Evolutionary conservation across 192 early-diverging fungal species (phyloP).

Genomic region (Phlyctochytrium arcticum): DNA sequence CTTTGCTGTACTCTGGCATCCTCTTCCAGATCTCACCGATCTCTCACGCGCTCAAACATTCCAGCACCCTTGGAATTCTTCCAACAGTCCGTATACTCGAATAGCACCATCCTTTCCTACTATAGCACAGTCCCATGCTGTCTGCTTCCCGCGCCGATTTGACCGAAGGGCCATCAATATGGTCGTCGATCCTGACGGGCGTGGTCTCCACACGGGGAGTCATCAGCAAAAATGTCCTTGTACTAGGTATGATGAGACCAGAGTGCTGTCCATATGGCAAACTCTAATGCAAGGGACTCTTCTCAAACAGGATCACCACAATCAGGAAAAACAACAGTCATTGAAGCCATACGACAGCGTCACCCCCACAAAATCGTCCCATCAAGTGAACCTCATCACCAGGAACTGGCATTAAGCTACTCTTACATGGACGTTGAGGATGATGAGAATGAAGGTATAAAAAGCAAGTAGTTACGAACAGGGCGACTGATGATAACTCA

Average conservation of each 20-base stretch:
- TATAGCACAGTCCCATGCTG: no score
- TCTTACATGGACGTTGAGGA: conserved; percentile 81
- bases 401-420: conserved; percentile 73
- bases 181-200: conserved; percentile 74
- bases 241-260: conserved; percentile 65
- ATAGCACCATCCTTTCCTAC: no score
- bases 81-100: no score
- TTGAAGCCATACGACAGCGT: conserved; percentile 51
- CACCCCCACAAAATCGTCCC: conserved; percentile 44
- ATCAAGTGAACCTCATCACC: conserved; percentile 42
- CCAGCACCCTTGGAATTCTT: no score
- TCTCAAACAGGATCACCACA: conserved; percentile 60
- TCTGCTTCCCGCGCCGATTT: no score
- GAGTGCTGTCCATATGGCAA: neutral
- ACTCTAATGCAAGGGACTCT: neutral
- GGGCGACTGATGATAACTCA: neutral
- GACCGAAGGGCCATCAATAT: no score
- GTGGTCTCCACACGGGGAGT: conserved; percentile 73
- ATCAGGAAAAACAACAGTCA: conserved; percentile 80
- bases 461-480: neutral
- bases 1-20: no score
- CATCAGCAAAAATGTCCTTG: conserved; percentile 72
- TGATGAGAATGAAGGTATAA: conserved; percentile 76
- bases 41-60: no score
- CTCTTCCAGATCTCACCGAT: no score